Conservation (phyloP, 768 basidiomycete species). For the Candolleomyces eurysporus region DNA sequence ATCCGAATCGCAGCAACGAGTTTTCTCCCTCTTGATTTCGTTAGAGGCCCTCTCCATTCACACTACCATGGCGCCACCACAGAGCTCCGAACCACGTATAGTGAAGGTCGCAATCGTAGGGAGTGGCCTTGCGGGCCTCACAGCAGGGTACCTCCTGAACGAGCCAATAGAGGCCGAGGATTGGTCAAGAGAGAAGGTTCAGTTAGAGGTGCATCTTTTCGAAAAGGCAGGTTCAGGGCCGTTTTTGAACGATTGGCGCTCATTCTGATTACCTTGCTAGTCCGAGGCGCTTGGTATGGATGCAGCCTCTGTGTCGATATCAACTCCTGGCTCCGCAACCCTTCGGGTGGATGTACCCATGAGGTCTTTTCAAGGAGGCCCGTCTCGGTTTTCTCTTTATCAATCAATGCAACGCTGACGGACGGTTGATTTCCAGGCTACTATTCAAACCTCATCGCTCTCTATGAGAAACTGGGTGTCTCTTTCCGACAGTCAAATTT, state of each 20-base stretch:
- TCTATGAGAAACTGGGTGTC: constrained; percentile 64
- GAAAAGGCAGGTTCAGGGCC: constrained; percentile 48
- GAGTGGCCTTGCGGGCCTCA: constrained; percentile 71
- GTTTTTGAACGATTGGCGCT: constrained; percentile 18
- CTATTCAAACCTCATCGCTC: constrained; percentile 64
- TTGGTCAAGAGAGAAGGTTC: constrained; percentile 25
- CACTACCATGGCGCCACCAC: neutral
- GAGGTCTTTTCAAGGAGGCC: constrained; percentile 79
- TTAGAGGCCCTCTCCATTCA: neutral
- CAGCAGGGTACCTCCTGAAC: constrained; percentile 59
- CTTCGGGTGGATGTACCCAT: constrained; percentile 77
- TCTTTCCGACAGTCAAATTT: constrained; percentile 56
- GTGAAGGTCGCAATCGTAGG: constrained; percentile 71
- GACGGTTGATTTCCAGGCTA: constrained; percentile 48
- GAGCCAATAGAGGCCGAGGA: constrained; percentile 24
- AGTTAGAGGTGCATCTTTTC: constrained; percentile 69
- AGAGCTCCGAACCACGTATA: constrained; percentile 26
- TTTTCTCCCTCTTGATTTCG: neutral
- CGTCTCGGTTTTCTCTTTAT: constrained; percentile 12
- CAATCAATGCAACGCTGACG: neutral
- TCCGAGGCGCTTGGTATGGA: constrained; percentile 65
- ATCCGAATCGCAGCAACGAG: neutral
- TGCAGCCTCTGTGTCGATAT: constrained; percentile 52
- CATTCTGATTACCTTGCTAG: constrained; percentile 29
- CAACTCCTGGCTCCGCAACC: constrained; percentile 32